phyloP scores from a whole-genome alignment of 768 basidiomycete genomes.

The Amylocystis lapponica region DNA sequence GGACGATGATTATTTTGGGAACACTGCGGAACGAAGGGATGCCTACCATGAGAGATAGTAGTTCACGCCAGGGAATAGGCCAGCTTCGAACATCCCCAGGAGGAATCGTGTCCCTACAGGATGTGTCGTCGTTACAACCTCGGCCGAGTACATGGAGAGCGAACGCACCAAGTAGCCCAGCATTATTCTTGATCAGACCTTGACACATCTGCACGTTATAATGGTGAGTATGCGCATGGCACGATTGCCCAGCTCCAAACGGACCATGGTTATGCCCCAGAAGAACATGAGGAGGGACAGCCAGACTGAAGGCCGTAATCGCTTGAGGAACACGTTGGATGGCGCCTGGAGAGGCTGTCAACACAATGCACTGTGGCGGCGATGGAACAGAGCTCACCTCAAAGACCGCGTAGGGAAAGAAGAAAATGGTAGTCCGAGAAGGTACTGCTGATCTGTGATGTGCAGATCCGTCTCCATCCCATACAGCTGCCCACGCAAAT shows the following conservation, averaged over 20 bases:
- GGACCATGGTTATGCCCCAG: slow-evolving; percentile 75
- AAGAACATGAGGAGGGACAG: slow-evolving; percentile 65
- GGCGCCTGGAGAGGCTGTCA: slow-evolving; percentile 40
- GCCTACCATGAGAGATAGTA: slow-evolving; percentile 69
- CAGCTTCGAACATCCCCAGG: slow-evolving; percentile 72
- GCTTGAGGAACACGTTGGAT: slow-evolving; percentile 67
- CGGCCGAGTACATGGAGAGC: neutral
- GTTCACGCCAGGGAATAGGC: slow-evolving; percentile 44
- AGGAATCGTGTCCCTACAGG: slow-evolving; percentile 60
- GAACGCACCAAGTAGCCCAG: slow-evolving; percentile 58
- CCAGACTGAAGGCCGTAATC: slow-evolving; percentile 74
- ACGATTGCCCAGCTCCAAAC: slow-evolving; percentile 4
- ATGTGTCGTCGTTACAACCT: neutral
- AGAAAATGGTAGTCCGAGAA: slow-evolving; percentile 55
- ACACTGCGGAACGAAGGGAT: neutral
- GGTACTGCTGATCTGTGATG: slow-evolving; percentile 61
- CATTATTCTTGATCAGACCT: slow-evolving; percentile 63
- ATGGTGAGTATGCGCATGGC: neutral
- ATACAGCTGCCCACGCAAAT: slow-evolving; percentile 46
- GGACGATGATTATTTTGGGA: too few species aligned
- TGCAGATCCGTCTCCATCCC: slow-evolving; percentile 51
- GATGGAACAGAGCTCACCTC: slow-evolving; percentile 37
- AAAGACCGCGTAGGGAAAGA: slow-evolving; percentile 60
- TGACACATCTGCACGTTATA: slow-evolving; percentile 53
- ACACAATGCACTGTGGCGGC: neutral